Base-by-base conservation (phyloP, 371 early-diverging fungal genomes). In the Zychaea mexicana region DNA sequence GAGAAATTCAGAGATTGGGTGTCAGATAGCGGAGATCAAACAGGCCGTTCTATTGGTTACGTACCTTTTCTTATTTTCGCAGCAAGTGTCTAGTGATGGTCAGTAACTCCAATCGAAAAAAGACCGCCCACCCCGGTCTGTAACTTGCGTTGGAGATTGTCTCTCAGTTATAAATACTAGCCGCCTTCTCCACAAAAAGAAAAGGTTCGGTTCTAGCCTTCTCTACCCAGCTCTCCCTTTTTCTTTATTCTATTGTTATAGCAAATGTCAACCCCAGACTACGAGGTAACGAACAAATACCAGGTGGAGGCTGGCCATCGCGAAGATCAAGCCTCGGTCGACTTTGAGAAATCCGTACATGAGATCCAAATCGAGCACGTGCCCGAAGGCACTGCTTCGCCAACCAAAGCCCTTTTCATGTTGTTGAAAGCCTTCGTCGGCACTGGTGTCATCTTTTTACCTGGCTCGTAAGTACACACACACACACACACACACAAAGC, bases 351-450 rank as follows among this genome's bases (percentile, higher is more conserved):
- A 57, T 63, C 69, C 30, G 52, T 62, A 15, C 49, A 58, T 30
- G 61, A 61, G 30, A 62, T 62, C n/a, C 55, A 59, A 26, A 63
- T 68, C 32, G 69, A 68, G 22, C 69, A 68, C 46, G 69, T 60
- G 10, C 63, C 61, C 9, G 69, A 79, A 30, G 71, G 84, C 21
- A 82, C 84, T 19, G 83, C 89, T 7, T 77, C 83, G 0, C 73
- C 78, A 8, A 72, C 76, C 52, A 92, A 90, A 71, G 91, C 90
- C 10, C 83, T 89, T 56, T 89, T 93, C 68, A 77, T 93, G 83
- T 77, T 92, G 28, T 71, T 90, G 57, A 93, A 93, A 69, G 88
- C 90, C 0, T 92, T 91, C 70, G 85, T 92, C 56, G 93, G 92
- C 28, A 90, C 90, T 2, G 92, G 92, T 53, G 77, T 87, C 28